Evolutionary conservation across 345 rosid species (phyloP).

Genomic region (Excoecaria cochinchinensis): DNA sequence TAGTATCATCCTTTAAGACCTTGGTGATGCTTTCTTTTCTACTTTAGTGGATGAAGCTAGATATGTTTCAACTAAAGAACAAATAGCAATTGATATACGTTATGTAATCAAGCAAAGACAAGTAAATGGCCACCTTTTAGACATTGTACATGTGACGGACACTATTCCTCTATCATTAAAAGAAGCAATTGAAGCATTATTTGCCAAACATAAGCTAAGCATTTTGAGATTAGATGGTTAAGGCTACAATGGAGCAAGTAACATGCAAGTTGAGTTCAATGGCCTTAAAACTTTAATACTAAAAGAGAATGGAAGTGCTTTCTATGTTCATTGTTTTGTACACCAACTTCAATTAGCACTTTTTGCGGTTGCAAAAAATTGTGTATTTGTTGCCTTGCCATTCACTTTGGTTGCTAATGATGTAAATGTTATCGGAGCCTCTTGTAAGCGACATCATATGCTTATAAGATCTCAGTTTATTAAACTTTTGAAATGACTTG

Average conservation of each 20-base stretch:
- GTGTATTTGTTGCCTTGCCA: neutral
- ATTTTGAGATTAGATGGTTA: neutral
- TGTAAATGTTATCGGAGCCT: neutral
- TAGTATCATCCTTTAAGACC: neutral
- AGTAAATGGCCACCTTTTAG: neutral
- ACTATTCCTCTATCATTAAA: neutral
- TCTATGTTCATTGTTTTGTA: neutral
- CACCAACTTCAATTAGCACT: neutral
- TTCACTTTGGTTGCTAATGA: neutral
- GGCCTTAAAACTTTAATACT: neutral
- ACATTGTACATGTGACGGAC: neutral
- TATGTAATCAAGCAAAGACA: neutral
- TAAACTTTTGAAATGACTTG: neutral
- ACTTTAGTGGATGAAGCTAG: neutral
- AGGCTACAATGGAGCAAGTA: neutral
- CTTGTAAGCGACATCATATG: neutral
- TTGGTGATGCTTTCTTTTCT: too few relatives aligned
- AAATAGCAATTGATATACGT: neutral
- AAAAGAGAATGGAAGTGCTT: neutral
- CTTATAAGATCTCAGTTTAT: neutral
- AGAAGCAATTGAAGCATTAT: neutral
- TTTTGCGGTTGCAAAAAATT: neutral
- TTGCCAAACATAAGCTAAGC: neutral
- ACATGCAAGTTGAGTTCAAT: neutral
- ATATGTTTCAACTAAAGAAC: neutral